phyloP scores from a whole-genome alignment of 129 eudicot genomes.

The Heracleum sosnowskyi region DNA sequence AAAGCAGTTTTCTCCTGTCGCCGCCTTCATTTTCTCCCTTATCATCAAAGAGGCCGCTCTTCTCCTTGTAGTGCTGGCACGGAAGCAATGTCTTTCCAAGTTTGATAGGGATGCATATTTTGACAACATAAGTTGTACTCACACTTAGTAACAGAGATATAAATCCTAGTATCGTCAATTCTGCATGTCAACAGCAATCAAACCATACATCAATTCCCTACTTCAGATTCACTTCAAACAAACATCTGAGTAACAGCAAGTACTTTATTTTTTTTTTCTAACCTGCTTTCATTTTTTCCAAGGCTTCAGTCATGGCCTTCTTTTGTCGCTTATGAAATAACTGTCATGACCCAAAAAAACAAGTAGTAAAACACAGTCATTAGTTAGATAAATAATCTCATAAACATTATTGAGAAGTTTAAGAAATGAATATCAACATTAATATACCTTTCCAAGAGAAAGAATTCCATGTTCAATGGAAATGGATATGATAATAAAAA shows the following conservation, averaged over 20 bases:
- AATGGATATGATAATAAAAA: conserved; percentile 52
- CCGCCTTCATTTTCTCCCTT: background rate
- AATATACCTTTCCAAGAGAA: conserved; percentile 28
- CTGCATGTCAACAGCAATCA: conserved; percentile 23
- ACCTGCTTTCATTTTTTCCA: conserved; percentile 84
- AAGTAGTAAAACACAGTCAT: background rate
- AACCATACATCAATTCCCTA: background rate
- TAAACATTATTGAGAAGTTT: background rate
- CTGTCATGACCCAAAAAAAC: conserved; percentile 17
- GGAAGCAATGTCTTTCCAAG: conserved; percentile 61
- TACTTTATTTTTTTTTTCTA: background rate
- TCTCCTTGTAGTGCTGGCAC: conserved; percentile 13
- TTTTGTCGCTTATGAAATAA: conserved; percentile 56
- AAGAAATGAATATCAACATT: background rate
- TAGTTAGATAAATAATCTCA: background rate
- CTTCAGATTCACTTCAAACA: background rate
- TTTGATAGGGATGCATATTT: conserved; percentile 48
- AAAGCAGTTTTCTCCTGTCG: conserved; percentile 39
- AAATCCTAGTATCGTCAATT: conserved; percentile 66
- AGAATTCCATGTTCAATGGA: conserved; percentile 60
- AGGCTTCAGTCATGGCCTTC: conserved; percentile 69
- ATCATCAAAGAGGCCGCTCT: background rate
- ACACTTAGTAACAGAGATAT: conserved; percentile 53
- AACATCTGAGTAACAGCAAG: background rate
- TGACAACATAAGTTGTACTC: conserved; percentile 44